A percentile compares a stretch with the other conserved stretches of the same genome.
Evolutionary conservation across 345 rosid species (phyloP).

Genomic region (Eucalyptus erythrocorys): DNA sequence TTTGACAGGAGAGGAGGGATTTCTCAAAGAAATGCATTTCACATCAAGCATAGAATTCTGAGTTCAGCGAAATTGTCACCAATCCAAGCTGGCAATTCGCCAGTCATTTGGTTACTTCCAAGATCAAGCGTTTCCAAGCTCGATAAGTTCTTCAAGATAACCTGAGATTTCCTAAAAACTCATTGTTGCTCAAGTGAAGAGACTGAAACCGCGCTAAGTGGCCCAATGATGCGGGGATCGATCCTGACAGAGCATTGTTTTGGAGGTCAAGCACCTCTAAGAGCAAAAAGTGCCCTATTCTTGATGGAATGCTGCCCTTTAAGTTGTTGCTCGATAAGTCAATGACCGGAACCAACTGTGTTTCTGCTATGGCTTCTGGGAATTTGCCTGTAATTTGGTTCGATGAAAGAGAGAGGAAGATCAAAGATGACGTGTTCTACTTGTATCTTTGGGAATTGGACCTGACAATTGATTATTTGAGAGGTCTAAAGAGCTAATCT

Average conservation of each 20-base stretch:
- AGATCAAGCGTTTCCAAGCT: slow-evolving; percentile 24
- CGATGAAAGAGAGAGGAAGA: slow-evolving; percentile 9
- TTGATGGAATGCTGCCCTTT: slow-evolving; percentile 13
- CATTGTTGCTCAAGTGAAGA: slow-evolving; percentile 11
- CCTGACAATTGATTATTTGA: slow-evolving; percentile 19
- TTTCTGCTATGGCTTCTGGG: slow-evolving; percentile 17
- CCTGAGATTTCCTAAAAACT: slow-evolving; percentile 13
- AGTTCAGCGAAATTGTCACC: slow-evolving; percentile 8
- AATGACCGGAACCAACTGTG: slow-evolving; percentile 8
- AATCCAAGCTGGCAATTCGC: slow-evolving; percentile 6
- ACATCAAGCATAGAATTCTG: slow-evolving; percentile 4
- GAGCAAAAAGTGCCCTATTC: slow-evolving; percentile 1
- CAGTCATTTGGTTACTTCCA: slow-evolving; percentile 15
- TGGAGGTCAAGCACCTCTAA: slow-evolving; percentile 15
- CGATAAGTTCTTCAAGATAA: slow-evolving; percentile 10
- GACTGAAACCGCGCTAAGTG: neutral
- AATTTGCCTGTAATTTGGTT: slow-evolving; percentile 18
- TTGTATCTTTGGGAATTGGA: slow-evolving; percentile 3
- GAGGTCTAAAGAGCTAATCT: slow-evolving; percentile 14
- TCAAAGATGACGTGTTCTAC: slow-evolving; percentile 8
- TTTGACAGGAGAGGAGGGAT: slow-evolving; percentile 7
- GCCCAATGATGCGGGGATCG: slow-evolving; percentile 1
- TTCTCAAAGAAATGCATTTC: slow-evolving; percentile 13
- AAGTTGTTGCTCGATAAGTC: slow-evolving; percentile 20
- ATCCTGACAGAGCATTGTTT: slow-evolving; percentile 18